phyloP scores from a whole-genome alignment of 345 rosid species.

The Alliaria petiolata region DNA sequence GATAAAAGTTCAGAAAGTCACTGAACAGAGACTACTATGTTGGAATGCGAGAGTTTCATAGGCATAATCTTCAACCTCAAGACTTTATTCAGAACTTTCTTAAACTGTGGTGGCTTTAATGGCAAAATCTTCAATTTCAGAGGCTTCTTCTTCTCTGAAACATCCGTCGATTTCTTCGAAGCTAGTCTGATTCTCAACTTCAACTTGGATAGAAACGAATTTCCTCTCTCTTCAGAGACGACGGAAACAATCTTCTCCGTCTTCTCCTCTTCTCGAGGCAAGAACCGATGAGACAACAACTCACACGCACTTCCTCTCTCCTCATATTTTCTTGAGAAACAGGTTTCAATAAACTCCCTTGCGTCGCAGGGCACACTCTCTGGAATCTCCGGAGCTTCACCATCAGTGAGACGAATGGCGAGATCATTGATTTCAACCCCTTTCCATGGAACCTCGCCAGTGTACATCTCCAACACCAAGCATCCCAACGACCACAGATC shows the following conservation, averaged over 20 bases:
- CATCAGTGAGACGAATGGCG: background rate
- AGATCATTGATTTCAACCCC: background rate
- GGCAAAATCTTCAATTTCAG: background rate
- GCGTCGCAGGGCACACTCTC: background rate
- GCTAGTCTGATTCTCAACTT: background rate
- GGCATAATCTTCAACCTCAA: background rate
- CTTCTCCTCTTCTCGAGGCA: background rate
- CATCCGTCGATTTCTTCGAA: background rate
- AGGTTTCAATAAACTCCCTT: background rate
- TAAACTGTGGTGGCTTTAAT: too few species aligned
- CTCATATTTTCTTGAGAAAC: background rate
- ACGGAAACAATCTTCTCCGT: background rate
- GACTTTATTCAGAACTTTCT: background rate
- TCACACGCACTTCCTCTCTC: slow-evolving; percentile 1
- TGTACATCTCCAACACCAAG: background rate
- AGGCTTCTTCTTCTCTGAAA: background rate
- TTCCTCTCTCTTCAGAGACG: background rate
- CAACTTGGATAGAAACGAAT: background rate
- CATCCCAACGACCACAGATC: background rate
- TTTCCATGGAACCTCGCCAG: background rate
- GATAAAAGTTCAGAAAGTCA: too few species aligned
- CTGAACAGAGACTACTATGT: background rate
- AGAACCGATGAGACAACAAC: background rate
- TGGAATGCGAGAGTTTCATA: background rate
- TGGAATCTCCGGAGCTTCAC: background rate